Base-by-base conservation (phyloP, 805 yeast genomes). In the Wickerhamomyces alni region DNA sequence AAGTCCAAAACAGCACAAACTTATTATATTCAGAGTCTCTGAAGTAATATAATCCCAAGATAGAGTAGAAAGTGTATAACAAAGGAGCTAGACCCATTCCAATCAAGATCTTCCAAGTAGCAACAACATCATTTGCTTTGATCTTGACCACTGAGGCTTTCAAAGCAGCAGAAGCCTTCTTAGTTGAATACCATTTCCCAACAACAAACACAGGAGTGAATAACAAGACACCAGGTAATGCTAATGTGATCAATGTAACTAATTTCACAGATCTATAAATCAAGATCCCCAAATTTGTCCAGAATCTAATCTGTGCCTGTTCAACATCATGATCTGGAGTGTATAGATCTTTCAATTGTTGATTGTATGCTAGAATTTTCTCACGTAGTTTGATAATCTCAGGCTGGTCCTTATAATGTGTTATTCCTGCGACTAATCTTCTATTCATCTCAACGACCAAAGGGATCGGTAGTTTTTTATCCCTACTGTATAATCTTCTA, bases 81-180 rank as follows among this genome's bases (percentile, higher is more conserved):
- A 87, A 59, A 3, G 99, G 99, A 0, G 97, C 94, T 39, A 87
- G 65, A 5, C 91, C 94, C 75, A 93, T 74, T 26, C 89, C 80
- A 30, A 91, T 87, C 46, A 93, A 68, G 35, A 93, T 82, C 62
- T 93, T 93, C 99, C 99, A 93, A 2, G 98, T 89, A 2, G 98
- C 98, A 43, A 93, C 75, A 19, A 93, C 97, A 61, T 93, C 99
- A 41, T 80, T 82, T 15, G 95, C 99, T 55, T 80, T 80, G 44
- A 93, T 81, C 59, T 93, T 93, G 17, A 93, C 99, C 0, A 88
- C 74, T 0, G 97, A 88, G 8, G 74, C 81, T 10, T 88, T 89
- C 44, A 93, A 69, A 0, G 98, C 99, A 35, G 76, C 73, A 41
- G 63, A 68, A 25, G 91, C 87, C 61, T 89, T 88, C 42, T 70